Conservation (phyloP, 1,139 yeast genomes). For the Taphrina pruni region DNA sequence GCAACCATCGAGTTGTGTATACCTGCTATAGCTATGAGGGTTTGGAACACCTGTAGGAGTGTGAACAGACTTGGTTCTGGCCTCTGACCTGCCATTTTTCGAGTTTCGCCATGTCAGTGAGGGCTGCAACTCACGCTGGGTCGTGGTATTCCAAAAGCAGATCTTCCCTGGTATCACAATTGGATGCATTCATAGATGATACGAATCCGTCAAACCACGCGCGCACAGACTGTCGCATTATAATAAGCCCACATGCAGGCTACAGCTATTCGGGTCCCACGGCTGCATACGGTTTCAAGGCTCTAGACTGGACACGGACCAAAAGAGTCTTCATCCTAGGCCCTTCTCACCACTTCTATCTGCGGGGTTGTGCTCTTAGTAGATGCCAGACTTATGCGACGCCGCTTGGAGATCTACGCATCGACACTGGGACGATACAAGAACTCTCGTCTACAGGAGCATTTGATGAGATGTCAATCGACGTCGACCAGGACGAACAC, state of each 20-base stretch:
- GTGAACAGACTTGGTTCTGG: neutral
- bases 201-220: slow-evolving; percentile 45
- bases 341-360: slow-evolving; percentile 93
- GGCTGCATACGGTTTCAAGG: slow-evolving; percentile 76
- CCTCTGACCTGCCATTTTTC: neutral
- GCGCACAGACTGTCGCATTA: slow-evolving; percentile 48
- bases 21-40: too few relatives aligned
- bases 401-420: slow-evolving; percentile 76
- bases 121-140: slow-evolving; percentile 86
- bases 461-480: slow-evolving; percentile 64
- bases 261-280: slow-evolving; percentile 79
- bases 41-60: too few relatives aligned
- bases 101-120: slow-evolving; percentile 49
- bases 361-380: slow-evolving; percentile 65
- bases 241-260: slow-evolving; percentile 73
- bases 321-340: slow-evolving; percentile 81
- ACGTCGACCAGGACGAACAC: slow-evolving; percentile 83
- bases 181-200: slow-evolving; percentile 56
- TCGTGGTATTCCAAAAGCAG: slow-evolving; percentile 74
- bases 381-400: slow-evolving; percentile 67
- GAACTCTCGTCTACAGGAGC: slow-evolving; percentile 53
- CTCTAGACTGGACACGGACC: slow-evolving; percentile 66
- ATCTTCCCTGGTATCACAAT: slow-evolving; percentile 57
- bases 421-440: slow-evolving; percentile 61
- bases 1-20: too few relatives aligned